Conservation (phyloP, 768 basidiomycete genomes). For the Mycena metata region DNA sequence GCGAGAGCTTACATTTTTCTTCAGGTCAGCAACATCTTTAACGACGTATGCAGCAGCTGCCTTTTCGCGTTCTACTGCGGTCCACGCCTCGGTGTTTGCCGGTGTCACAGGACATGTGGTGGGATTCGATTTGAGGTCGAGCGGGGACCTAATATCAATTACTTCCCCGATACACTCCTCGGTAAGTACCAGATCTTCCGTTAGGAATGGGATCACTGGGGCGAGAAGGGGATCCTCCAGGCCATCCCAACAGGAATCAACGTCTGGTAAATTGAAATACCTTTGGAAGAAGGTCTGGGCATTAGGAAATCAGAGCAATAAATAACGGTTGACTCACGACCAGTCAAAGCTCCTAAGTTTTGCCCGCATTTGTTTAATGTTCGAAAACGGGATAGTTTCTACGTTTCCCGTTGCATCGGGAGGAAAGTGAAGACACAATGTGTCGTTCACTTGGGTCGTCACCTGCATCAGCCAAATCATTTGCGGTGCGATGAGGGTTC, state of each 20-base stretch:
- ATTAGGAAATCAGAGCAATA: too few relatives aligned
- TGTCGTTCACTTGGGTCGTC: background rate
- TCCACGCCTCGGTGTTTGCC: background rate
- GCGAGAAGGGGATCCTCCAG: background rate
- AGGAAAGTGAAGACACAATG: background rate
- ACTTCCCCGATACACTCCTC: slow-evolving; percentile 12
- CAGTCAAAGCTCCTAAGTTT: background rate
- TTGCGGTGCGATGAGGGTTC: background rate
- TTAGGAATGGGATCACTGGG: background rate
- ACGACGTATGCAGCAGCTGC: background rate
- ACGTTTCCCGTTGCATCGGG: background rate
- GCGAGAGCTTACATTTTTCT: too few relatives aligned
- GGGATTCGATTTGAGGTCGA: background rate
- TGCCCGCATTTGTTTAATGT: background rate
- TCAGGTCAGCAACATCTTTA: background rate
- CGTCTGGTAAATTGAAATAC: background rate
- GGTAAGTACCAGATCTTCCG: background rate
- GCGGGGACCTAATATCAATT: background rate
- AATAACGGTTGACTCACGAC: background rate
- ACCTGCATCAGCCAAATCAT: slow-evolving; percentile 14
- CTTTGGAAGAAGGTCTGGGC: background rate
- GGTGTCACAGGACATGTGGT: background rate
- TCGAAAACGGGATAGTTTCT: background rate
- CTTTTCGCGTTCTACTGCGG: background rate
- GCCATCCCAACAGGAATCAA: background rate